Conservation (phyloP, 768 basidiomycete genomes). For the Boletellus sp. region DNA sequence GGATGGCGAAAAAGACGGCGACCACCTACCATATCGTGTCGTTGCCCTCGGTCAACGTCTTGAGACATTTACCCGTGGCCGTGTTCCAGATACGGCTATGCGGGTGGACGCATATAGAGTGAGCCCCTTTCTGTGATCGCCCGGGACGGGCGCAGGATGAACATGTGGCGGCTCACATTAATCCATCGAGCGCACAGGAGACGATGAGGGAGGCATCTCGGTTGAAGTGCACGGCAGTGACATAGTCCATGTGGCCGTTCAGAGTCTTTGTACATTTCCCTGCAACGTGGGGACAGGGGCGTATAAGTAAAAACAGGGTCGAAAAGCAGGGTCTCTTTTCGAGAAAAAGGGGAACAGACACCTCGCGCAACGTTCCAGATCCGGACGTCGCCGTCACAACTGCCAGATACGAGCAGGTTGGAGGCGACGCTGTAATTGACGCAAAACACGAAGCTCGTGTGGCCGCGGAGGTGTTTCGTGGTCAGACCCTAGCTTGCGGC, state of each 20-base stretch:
- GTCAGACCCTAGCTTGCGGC: constrained; percentile 53
- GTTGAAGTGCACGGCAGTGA: constrained; percentile 94
- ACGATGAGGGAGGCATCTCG: constrained; percentile 88
- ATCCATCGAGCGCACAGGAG: constrained; percentile 86
- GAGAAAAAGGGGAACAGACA: too few species aligned
- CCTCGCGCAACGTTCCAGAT: constrained; percentile 77
- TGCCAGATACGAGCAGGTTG: constrained; percentile 87
- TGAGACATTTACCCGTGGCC: constrained; percentile 88
- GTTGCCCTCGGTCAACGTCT: constrained; percentile 89
- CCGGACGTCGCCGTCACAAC: constrained; percentile 87
- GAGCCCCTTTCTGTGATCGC: neutral
- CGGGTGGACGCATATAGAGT: neutral
- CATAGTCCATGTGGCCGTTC: constrained; percentile 91
- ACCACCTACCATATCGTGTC: constrained; percentile 78
- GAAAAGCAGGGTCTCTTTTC: constrained; percentile 48
- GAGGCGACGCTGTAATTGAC: constrained; percentile 87
- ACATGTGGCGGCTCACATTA: constrained; percentile 63
- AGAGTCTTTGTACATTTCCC: constrained; percentile 84
- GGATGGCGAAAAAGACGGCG: neutral
- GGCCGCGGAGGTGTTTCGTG: constrained; percentile 70
- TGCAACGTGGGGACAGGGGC: constrained; percentile 22
- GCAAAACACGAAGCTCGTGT: constrained; percentile 87
- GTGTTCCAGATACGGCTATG: constrained; percentile 94
- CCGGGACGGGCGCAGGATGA: neutral
- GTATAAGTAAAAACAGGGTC: neutral